A percentile compares a stretch with the other conserved stretches of the same genome.
phyloP scores from a whole-genome alignment of 352 stramenopile genomes.

The Peronospora belbahrii region DNA sequence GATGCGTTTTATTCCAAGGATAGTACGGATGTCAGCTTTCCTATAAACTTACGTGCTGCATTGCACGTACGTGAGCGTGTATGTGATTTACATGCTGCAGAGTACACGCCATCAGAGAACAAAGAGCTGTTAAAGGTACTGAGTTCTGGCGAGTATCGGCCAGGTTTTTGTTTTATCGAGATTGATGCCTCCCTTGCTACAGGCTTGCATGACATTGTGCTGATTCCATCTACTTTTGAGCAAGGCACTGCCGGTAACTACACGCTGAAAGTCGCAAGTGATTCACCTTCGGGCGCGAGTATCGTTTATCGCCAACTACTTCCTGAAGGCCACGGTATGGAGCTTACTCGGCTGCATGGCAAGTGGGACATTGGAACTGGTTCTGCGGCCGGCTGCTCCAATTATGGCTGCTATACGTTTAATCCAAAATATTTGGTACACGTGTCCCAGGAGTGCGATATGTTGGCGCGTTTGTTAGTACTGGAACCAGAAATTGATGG shows the following conservation, averaged over 20 bases:
- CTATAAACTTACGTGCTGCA: conserved; percentile 62
- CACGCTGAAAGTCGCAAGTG: conserved; percentile 47
- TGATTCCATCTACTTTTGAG: conserved; percentile 78
- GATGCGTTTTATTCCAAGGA: conserved; percentile 35
- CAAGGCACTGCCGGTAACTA: conserved; percentile 34
- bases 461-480: conserved; percentile 50
- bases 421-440: conserved; percentile 74
- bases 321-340: conserved; percentile 48
- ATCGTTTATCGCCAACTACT: conserved; percentile 32
- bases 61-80: conserved; percentile 43
- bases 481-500: conserved; percentile 11
- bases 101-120: conserved; percentile 3
- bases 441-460: conserved; percentile 36
- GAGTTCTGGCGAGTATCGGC: conserved; percentile 71
- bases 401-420: conserved; percentile 77
- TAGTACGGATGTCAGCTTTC: conserved; percentile 18
- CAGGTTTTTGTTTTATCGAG: conserved; percentile 69
- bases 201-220: conserved; percentile 34
- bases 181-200: conserved; percentile 25
- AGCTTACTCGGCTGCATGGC: conserved; percentile 29
- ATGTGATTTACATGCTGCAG: conserved; percentile 30
- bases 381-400: conserved; percentile 64
- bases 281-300: conserved; percentile 32
- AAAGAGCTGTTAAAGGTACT: conserved; percentile 27
- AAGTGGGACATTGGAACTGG: conserved; percentile 47